Evolutionary conservation across 2,329 filamentous ascomycete species (phyloP).

Genomic region (Scytalidium lignicola): DNA sequence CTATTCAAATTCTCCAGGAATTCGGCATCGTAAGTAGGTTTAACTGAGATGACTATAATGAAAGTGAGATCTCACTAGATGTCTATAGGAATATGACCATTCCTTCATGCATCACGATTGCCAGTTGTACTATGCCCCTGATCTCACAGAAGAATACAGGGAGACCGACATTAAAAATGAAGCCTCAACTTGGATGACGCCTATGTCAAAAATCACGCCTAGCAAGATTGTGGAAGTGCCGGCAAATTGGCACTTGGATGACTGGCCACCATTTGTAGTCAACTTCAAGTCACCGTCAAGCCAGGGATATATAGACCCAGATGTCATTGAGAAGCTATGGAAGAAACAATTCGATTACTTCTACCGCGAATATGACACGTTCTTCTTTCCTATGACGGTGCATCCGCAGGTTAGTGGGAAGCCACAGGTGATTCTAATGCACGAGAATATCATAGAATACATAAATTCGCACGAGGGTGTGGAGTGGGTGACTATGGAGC

Average conservation of each 20-base stretch:
- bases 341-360: constrained; percentile 40
- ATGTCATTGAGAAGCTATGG: constrained; percentile 37
- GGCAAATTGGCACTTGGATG: constrained; percentile 41
- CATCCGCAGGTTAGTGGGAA: constrained; percentile 44
- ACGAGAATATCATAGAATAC: constrained; percentile 40
- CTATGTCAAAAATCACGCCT: neutral
- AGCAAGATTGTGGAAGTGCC: constrained; percentile 38
- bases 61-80: neutral
- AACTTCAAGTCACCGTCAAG: constrained; percentile 17
- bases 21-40: constrained; percentile 22
- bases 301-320: constrained; percentile 38
- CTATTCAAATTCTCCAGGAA: constrained; percentile 41
- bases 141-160: constrained; percentile 8
- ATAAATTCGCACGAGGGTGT: constrained; percentile 39
- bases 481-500: constrained; percentile 57
- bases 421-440: constrained; percentile 41
- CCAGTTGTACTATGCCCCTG: constrained; percentile 33
- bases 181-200: constrained; percentile 8
- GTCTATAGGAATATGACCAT: constrained; percentile 33
- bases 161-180: constrained; percentile 13
- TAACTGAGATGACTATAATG: neutral
- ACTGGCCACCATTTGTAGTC: constrained; percentile 39
- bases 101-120: constrained; percentile 44
- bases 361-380: constrained; percentile 39
- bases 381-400: constrained; percentile 41